Evolutionary conservation across 768 basidiomycete genomes (phyloP).

Genomic region (Mrakia blollopis): DNA sequence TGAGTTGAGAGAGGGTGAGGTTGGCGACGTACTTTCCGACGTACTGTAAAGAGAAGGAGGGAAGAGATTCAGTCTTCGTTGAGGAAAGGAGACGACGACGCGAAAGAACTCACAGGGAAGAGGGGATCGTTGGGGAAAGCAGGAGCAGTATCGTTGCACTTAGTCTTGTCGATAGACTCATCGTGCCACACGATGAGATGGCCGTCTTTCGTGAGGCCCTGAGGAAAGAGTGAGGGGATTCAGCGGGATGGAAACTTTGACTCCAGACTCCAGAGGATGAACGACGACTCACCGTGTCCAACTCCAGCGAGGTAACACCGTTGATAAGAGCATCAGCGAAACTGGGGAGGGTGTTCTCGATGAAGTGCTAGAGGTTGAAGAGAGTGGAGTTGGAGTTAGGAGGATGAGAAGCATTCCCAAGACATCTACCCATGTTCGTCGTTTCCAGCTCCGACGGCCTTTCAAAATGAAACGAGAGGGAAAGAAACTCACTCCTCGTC

Average conservation of each 20-base stretch:
- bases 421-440: no score
- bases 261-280: no score
- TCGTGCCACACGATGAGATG: slow-evolving; percentile 78
- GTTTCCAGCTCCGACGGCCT: no score
- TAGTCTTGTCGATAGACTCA: slow-evolving; percentile 56
- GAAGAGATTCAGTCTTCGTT: background rate
- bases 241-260: no score
- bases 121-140: slow-evolving; percentile 40
- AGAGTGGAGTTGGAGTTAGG: background rate
- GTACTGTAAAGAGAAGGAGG: background rate
- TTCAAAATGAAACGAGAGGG: no score
- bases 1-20: slow-evolving; percentile 70
- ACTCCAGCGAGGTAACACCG: slow-evolving; percentile 71
- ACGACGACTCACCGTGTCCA: slow-evolving; percentile 60
- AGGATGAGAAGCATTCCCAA: background rate
- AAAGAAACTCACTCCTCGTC: slow-evolving; percentile 21
- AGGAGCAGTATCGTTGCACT: slow-evolving; percentile 66
- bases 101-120: slow-evolving; percentile 35
- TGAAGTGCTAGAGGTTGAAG: background rate
- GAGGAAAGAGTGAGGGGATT: background rate
- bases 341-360: slow-evolving; percentile 44
- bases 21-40: slow-evolving; percentile 54
- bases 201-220: slow-evolving; percentile 55
- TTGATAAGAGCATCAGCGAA: slow-evolving; percentile 88
- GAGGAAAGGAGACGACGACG: background rate